Conservation (phyloP, 495 filamentous ascomycete species). For the Hyphodiscus hymeniophilus region DNA sequence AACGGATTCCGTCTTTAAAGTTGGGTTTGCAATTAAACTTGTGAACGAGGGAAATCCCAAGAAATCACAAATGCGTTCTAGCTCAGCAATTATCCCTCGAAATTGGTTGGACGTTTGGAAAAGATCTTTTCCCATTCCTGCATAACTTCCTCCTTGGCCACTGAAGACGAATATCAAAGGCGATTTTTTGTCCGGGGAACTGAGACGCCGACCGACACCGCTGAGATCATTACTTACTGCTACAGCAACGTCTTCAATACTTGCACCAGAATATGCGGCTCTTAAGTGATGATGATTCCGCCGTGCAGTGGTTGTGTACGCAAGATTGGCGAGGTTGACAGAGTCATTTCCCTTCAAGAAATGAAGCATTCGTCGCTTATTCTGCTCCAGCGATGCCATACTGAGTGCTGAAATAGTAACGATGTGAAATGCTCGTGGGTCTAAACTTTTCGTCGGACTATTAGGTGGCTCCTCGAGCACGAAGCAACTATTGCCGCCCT, state of each 20-base stretch:
- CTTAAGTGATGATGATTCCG: constrained; percentile 69
- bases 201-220: not conserved
- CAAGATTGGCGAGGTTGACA: constrained; percentile 40
- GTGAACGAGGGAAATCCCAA: constrained; percentile 66
- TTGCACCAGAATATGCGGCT: constrained; percentile 44
- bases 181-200: not conserved
- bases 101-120: constrained; percentile 57
- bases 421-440: not conserved
- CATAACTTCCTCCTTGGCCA: constrained; percentile 59
- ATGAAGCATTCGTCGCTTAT: not conserved
- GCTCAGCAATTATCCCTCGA: constrained; percentile 57
- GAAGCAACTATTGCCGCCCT: not conserved
- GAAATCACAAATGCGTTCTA: constrained; percentile 56
- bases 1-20: not conserved
- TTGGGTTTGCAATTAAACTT: constrained; percentile 15
- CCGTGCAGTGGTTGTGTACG: constrained; percentile 77
- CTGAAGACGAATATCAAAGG: constrained; percentile 62
- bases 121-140: constrained; percentile 60
- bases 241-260: constrained; percentile 27
- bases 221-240: constrained; percentile 34
- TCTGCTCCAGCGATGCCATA: constrained; percentile 15
- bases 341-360: constrained; percentile 27
- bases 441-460: constrained; percentile 1
- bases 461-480: constrained; percentile 7
- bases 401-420: not conserved